A percentile compares a stretch with the other conserved stretches of the same genome.
Conservation (phyloP, 805 yeast genomes). For the Starmerella asiatica region DNA sequence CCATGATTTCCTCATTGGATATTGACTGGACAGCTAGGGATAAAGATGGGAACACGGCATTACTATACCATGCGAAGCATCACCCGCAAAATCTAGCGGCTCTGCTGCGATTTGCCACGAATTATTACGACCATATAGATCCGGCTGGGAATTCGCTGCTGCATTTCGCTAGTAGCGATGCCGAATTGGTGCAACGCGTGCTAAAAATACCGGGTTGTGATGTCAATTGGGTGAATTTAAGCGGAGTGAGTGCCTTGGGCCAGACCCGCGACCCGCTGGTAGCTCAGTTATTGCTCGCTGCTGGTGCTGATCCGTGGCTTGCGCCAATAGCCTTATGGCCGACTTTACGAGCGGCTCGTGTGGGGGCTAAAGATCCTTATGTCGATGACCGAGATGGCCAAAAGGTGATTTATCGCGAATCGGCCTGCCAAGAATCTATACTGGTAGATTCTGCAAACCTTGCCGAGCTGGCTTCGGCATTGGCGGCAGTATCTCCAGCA, state of each 20-base stretch:
- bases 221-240: slow-evolving; percentile 47
- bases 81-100: not conserved
- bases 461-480: not conserved
- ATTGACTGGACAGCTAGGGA: slow-evolving; percentile 64
- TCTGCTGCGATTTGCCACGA: not conserved
- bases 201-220: slow-evolving; percentile 30
- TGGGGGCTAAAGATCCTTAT: not conserved
- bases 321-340: not conserved
- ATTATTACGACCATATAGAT: slow-evolving; percentile 48
- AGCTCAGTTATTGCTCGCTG: slow-evolving; percentile 37
- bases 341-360: not conserved
- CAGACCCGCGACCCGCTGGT: slow-evolving; percentile 50
- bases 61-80: slow-evolving; percentile 44
- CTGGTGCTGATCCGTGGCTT: slow-evolving; percentile 36
- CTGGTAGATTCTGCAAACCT: not conserved
- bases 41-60: slow-evolving; percentile 57
- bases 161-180: slow-evolving; percentile 43
- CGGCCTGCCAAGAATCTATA: not conserved
- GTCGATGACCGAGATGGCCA: not conserved
- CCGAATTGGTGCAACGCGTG: slow-evolving; percentile 2
- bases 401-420: not conserved
- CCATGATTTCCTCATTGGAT: slow-evolving; percentile 19
- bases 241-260: slow-evolving; percentile 44
- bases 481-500: not conserved
- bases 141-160: slow-evolving; percentile 58